Conservation (phyloP, 768 basidiomycete genomes). For the Collybia nuda region DNA sequence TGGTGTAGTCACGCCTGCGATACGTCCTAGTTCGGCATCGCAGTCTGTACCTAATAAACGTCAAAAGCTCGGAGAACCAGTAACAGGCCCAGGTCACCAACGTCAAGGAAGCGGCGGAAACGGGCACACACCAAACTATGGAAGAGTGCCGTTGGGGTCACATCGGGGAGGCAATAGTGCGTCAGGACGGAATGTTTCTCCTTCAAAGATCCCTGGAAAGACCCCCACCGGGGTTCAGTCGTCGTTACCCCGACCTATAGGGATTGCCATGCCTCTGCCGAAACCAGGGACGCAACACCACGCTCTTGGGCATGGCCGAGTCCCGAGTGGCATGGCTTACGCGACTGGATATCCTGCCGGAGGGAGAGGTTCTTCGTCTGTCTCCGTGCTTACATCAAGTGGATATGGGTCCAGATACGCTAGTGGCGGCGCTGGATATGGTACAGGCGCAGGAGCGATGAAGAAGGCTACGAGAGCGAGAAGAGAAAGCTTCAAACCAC, state of each 20-base stretch:
- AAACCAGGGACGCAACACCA: constrained; percentile 52
- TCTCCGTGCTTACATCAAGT: constrained; percentile 17
- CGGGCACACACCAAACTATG: constrained; percentile 18
- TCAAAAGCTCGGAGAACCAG: constrained; percentile 49
- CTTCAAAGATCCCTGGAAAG: constrained; percentile 48
- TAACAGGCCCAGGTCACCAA: constrained; percentile 10
- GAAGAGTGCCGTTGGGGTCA: constrained; percentile 39
- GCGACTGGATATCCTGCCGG: constrained; percentile 14
- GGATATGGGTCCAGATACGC: constrained; percentile 27
- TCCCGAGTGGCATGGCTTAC: constrained; percentile 34
- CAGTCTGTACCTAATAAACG: constrained; percentile 65
- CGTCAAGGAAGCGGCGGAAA: constrained; percentile 18
- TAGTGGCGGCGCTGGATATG: constrained; percentile 8
- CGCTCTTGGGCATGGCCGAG: constrained; percentile 54
- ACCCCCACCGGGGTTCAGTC: constrained; percentile 27
- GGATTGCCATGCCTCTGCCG: constrained; percentile 47
- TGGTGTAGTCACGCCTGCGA: constrained; percentile 62
- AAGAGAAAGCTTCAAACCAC: constrained; percentile 82
- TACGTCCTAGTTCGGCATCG: constrained; percentile 49
- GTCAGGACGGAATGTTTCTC: constrained; percentile 37
- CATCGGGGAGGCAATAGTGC: constrained; percentile 38
- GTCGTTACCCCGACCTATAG: constrained; percentile 36
- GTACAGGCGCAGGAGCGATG: constrained; percentile 25
- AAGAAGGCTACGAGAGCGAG: constrained; percentile 53
- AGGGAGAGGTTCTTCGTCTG: constrained; percentile 16